Evolutionary conservation across 2,329 filamentous ascomycete genomes (phyloP), one percentile per base, ranked within the genome.

Genomic region (Incumbomyces lentus): DNA sequence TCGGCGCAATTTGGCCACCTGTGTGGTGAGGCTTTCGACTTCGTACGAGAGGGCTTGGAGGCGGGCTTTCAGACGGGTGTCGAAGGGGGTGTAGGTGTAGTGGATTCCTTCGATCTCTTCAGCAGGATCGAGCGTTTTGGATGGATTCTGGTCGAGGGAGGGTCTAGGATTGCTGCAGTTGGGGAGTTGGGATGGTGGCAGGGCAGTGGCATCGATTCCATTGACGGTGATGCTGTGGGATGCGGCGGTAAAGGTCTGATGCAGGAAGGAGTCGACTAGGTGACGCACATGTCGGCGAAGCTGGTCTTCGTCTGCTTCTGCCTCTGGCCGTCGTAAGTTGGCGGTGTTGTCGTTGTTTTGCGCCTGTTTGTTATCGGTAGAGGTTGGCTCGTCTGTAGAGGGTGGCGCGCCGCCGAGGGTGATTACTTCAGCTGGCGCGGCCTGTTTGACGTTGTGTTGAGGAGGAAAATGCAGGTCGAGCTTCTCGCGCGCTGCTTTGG

Each of bases 391-490:
- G 22, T 26, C 22, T 26, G 5, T 26, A 10, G 34, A 2, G 11
- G 40, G 1, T 19, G 5, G 68, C 64, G 49, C 64, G 60, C 60
- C 68, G 62, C 56, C 67, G 62, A 68, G 67, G 61, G 16, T 65
- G 64, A 60, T 70, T 61, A n/a, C 61, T 57, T 14, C 58, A 53
- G 52, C 57, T 26, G 53, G 55, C 26, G 52, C 52, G 6, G 46
- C 34, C n/a, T 36, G 34, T 13, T 19, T 48, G 18, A 68, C 67
- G 18, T 26, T 26, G 14, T 48, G 22, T 68, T 67, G 13, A 67
- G 64, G 69, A 45, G 70, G 70, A 12, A 72, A 64, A 50, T 70
- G 64, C 18, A 70, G 61, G 53, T 73, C 69, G 47, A 73, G 61
- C 58, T 72, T 73, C 54, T 66, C 62, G 47, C 64, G 68, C 17